Conservation (phyloP, 257 asterid genomes). For the Eucommia ulmoides region DNA sequence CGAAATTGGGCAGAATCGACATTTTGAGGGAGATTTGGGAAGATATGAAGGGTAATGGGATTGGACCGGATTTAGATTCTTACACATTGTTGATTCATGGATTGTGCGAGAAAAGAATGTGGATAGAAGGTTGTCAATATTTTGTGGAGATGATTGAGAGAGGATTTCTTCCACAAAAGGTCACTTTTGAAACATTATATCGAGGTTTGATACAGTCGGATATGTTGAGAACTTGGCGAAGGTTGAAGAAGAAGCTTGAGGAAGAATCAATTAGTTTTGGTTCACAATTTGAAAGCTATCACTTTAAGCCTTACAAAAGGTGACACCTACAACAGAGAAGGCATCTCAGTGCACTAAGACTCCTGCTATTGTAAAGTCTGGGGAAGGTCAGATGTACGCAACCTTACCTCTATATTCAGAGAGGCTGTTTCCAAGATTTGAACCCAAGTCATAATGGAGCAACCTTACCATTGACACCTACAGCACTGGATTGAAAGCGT, state of each 20-base stretch:
- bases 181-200: constrained; percentile 72
- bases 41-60: constrained; percentile 46
- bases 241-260: constrained; percentile 75
- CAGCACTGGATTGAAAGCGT: no score
- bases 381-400: no score
- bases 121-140: constrained; percentile 62
- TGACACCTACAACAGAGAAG: constrained; percentile 12
- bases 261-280: constrained; percentile 68
- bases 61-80: constrained; percentile 77
- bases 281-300: constrained; percentile 60
- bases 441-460: no score
- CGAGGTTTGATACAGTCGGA: constrained; percentile 79
- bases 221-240: constrained; percentile 85
- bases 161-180: constrained; percentile 74
- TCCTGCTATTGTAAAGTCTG: no score
- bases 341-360: no score
- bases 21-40: constrained; percentile 68
- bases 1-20: constrained; percentile 39
- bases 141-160: constrained; percentile 85
- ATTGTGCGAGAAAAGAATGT: constrained; percentile 51
- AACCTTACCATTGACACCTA: no score
- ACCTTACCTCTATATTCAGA: no score
- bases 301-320: constrained; percentile 62
- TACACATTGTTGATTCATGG: constrained; percentile 66
- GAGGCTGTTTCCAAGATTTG: no score